Evolutionary conservation across 148 eudicot species (phyloP), one percentile per base, ranked within the genome.

Genomic region (Camellia sinensis): DNA sequence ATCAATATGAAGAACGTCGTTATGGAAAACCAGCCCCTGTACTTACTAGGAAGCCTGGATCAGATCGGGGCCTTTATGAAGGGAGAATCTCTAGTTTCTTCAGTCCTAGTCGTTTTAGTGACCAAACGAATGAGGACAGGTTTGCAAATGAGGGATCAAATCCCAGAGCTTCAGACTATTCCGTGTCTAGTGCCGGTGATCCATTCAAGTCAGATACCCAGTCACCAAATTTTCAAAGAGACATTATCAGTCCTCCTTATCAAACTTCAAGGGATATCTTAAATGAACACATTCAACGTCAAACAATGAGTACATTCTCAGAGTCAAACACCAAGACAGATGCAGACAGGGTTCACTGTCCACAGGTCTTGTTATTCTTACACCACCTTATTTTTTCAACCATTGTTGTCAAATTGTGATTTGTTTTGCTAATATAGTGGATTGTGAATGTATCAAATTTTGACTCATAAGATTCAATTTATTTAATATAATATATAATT

Each of bases 1-100:
- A 85, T 86, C 97, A 95, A 67, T 95, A 95, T 75, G 98, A 95
- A 89, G 98, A 95, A 74, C 85, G 97, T 52, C 85, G 88, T 53
- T 90, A 89, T 83, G 94, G 97, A 81, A 95, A 89, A 79, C 92
- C 88, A 70, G 89, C 80, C 43, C 84, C 88, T 77, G 77, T 85
- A 44, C 87, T 95, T 81, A 83, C 88, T 60, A 90, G 94, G 85
- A 95, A 90, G 87, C 94, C 93, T 67, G 98, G 96, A 57, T 95
- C 97, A 12, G 97, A 92, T 79, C 89, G 93, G 45, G 93, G 93
- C 68, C 70, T 90, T 19, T 88, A 83, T 80, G 91, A 89, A 19
- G 87, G 94, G 81, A 93, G 85, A 71, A 45, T 90, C 68, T 88
- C 91, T 59, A 88, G 90, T 80, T 90, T 92, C 80, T 82, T 81